These are phyloP conservation scores for Cryptococcus wingfieldii DNA, from an alignment of 1,284 basidiomycete genomes.

Conservation along the genomic window DNA sequence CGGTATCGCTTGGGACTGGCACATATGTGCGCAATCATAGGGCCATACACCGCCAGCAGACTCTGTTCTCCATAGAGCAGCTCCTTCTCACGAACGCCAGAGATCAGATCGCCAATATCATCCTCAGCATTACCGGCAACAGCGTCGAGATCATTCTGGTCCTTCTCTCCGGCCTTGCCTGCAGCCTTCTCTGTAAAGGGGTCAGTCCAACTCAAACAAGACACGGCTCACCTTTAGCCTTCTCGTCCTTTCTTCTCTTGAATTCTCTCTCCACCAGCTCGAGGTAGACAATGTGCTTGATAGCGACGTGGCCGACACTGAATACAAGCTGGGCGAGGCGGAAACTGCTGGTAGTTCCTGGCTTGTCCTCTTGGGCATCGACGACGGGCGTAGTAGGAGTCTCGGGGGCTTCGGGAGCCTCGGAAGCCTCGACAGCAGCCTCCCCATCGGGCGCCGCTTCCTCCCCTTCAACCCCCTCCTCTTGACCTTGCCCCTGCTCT, in stretches of 20 bases:
- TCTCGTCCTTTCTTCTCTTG: conserved; percentile 92
- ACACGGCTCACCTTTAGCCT: conserved; percentile 60
- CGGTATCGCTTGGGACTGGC: conserved; percentile 77
- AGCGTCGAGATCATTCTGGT: conserved; percentile 87
- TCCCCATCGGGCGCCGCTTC: conserved; percentile 18
- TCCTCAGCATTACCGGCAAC: conserved; percentile 97
- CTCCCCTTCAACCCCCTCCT: conserved; percentile 4
- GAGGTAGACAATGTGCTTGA: conserved; percentile 95
- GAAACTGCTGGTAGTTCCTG: conserved; percentile 65
- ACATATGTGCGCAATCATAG: conserved; percentile 84
- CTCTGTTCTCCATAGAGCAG: conserved; percentile 81
- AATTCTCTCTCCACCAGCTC: conserved; percentile 96
- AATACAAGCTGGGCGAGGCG: conserved; percentile 87
- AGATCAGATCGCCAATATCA: conserved; percentile 91
- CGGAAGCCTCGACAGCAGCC: conserved; percentile 11
- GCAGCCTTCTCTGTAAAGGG: conserved; percentile 50
- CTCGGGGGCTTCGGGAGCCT: neutral
- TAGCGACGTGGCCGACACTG: conserved; percentile 89
- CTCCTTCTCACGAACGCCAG: conserved; percentile 77
- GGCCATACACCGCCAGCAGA: conserved; percentile 78
- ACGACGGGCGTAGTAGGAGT: neutral
- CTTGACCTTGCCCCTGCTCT: neutral
- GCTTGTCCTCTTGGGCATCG: neutral
- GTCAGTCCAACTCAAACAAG: neutral
- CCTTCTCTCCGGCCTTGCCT: conserved; percentile 54